phyloP scores from a whole-genome alignment of 2,329 filamentous ascomycete species.

The Lachnellula subtilissima region DNA sequence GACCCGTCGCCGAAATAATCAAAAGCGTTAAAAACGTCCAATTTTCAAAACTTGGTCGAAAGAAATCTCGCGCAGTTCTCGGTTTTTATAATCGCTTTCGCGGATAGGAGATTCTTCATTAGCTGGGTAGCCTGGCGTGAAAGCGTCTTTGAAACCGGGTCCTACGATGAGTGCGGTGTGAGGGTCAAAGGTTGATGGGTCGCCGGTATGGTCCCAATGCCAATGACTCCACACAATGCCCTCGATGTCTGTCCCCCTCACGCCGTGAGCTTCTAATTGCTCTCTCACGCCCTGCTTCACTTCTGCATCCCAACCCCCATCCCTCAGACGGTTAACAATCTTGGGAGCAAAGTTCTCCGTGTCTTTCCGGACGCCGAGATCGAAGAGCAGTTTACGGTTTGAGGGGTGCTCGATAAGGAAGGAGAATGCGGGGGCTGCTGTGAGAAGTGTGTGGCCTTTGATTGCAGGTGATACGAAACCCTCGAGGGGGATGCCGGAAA shows the following conservation, averaged over 20 bases:
- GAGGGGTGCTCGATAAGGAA: constrained; percentile 44
- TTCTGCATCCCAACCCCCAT: constrained; percentile 32
- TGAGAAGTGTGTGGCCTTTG: constrained; percentile 33
- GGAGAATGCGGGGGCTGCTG: constrained; percentile 36
- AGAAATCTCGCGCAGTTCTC: constrained; percentile 34
- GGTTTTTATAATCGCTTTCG: constrained; percentile 37
- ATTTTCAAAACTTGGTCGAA: constrained; percentile 36
- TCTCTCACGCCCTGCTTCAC: constrained; percentile 40
- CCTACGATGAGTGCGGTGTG: constrained; percentile 42
- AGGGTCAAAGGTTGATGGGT: constrained; percentile 39
- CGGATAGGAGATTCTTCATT: constrained; percentile 35
- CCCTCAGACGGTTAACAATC: constrained; percentile 28
- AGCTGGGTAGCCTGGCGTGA: constrained; percentile 41
- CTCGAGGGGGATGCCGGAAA: constrained; percentile 20
- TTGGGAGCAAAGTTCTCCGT: constrained; percentile 35
- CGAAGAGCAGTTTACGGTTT: constrained; percentile 31
- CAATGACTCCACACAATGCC: constrained; percentile 34
- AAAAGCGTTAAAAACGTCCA: constrained; percentile 42
- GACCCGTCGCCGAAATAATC: constrained; percentile 53
- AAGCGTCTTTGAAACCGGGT: constrained; percentile 39
- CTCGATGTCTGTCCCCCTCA: constrained; percentile 32
- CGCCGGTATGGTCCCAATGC: constrained; percentile 40
- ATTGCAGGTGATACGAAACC: constrained; percentile 29
- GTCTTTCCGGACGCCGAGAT: constrained; percentile 39
- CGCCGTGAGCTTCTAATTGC: constrained; percentile 36